Evolutionary conservation across 345 rosid genomes (phyloP).

Genomic region (Sisymbrium altissimum): DNA sequence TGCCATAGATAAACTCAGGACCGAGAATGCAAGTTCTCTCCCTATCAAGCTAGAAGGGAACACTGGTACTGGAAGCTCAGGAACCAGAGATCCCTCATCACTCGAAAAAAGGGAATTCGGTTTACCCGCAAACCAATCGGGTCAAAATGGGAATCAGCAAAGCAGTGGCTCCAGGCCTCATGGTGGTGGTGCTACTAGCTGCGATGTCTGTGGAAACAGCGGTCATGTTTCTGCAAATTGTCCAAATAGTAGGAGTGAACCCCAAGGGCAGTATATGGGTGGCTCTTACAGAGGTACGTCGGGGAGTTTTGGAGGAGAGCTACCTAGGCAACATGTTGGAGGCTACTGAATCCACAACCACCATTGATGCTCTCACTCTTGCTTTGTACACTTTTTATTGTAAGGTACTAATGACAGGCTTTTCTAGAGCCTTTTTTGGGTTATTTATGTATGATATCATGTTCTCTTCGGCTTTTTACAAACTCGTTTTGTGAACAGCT

Average conservation of each 20-base stretch:
- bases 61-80: neutral
- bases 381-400: neutral
- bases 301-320: conserved; percentile 36
- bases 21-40: conserved; percentile 31
- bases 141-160: neutral
- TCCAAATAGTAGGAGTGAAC: conserved; percentile 53
- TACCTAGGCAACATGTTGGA: conserved; percentile 43
- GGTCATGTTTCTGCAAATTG: conserved; percentile 64
- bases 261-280: conserved; percentile 41
- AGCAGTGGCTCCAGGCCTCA: neutral
- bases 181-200: conserved; percentile 21
- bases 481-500: neutral
- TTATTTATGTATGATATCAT: neutral
- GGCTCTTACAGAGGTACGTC: conserved; percentile 20
- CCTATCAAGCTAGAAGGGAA: conserved; percentile 35
- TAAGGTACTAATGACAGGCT: neutral
- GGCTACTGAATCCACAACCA: conserved; percentile 37
- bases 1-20: conserved; percentile 45
- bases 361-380: neutral
- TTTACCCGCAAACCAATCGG: conserved; percentile 35
- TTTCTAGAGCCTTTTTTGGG: neutral
- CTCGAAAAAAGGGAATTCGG: neutral
- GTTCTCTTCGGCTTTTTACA: neutral
- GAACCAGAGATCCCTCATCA: neutral
- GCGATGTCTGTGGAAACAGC: conserved; percentile 56